Evolutionary conservation across 2,329 filamentous ascomycete genomes (phyloP).

Genomic region (Aspergillus versicolor): DNA sequence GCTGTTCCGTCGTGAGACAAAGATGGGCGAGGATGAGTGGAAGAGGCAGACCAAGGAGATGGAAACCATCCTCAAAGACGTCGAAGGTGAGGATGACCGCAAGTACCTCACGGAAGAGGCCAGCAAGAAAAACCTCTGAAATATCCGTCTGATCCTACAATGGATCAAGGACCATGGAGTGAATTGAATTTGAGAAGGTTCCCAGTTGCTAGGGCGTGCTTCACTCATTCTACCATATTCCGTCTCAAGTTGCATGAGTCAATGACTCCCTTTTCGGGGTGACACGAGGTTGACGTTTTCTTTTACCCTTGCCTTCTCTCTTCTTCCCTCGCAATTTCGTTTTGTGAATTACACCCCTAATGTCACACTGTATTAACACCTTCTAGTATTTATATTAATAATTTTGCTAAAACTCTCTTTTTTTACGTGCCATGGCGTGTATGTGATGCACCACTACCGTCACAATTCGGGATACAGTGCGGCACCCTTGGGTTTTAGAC

Average conservation of each 20-base stretch:
- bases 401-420: conserved; percentile 1
- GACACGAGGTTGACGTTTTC: conserved; percentile 19
- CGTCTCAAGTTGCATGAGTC: neutral
- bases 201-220: neutral
- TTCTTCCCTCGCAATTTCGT: neutral
- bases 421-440: conserved; percentile 5
- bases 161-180: no score
- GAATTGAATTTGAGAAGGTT: neutral
- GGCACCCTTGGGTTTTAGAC: neutral
- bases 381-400: conserved; percentile 14
- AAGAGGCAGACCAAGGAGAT: conserved; percentile 72
- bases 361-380: conserved; percentile 12
- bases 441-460: neutral
- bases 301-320: neutral
- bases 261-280: conserved; percentile 1
- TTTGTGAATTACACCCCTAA: conserved; percentile 1
- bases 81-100: conserved; percentile 59
- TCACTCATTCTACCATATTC: neutral
- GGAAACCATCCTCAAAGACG: conserved; percentile 72
- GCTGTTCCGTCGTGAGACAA: conserved; percentile 79
- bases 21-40: conserved; percentile 82
- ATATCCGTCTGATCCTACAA: neutral
- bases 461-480: neutral
- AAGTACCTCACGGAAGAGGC: conserved; percentile 36
- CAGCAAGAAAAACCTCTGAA: conserved; percentile 40